phyloP scores from a whole-genome alignment of 2,329 filamentous ascomycete genomes.

The Colletotrichum eremochloae region DNA sequence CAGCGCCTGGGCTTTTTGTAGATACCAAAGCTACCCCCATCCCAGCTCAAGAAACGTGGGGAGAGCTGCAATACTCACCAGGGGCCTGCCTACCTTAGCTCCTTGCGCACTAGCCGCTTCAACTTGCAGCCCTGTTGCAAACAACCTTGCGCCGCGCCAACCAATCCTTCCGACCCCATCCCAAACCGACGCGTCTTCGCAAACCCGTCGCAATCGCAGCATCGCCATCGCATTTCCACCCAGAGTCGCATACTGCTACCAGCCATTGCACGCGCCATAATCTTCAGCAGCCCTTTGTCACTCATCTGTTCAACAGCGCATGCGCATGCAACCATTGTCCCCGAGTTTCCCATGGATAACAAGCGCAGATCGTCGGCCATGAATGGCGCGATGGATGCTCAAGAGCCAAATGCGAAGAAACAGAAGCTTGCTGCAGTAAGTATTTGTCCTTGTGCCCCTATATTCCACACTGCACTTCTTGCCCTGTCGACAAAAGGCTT shows the following conservation, averaged over 20 bases:
- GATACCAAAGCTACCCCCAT: constrained; percentile 16
- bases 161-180: constrained; percentile 26
- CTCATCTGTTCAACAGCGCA: constrained; percentile 21
- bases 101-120: constrained; percentile 13
- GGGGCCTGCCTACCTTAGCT: constrained; percentile 17
- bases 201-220: constrained; percentile 27
- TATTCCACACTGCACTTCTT: constrained; percentile 9
- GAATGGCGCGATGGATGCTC: constrained; percentile 61
- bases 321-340: constrained; percentile 24
- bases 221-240: constrained; percentile 29
- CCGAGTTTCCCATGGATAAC: constrained; percentile 61
- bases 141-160: constrained; percentile 24
- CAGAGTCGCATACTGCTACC: constrained; percentile 9
- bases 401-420: constrained; percentile 69
- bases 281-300: constrained; percentile 6
- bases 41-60: constrained; percentile 17
- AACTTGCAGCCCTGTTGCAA: constrained; percentile 28
- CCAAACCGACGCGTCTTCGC: constrained; percentile 39
- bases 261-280: constrained; percentile 29
- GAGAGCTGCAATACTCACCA: constrained; percentile 15
- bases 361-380: constrained; percentile 66
- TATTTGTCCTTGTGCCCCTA: constrained; percentile 41
- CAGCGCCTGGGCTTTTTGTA: constrained; percentile 7
- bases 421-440: constrained; percentile 66
- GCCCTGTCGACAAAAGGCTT: constrained; percentile 46